Percentiles rank a stretch among this genome's conserved stretches.
Conservation (phyloP, 2,329 filamentous ascomycete genomes). For the Ophiostoma tasmaniense region DNA sequence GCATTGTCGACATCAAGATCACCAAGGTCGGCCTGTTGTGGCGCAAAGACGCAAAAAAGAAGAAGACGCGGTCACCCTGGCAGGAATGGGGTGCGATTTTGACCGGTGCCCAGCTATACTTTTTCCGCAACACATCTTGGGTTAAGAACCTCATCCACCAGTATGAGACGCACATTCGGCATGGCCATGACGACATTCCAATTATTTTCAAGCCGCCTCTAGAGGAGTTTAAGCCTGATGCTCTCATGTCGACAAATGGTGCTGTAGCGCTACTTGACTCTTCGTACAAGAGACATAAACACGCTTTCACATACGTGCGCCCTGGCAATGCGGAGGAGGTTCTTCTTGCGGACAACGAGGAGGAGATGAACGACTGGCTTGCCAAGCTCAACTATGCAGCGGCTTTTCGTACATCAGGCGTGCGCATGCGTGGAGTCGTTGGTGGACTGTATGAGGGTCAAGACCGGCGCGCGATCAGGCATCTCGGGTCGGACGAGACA, state of each 20-base stretch:
- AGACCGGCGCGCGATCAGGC: constrained; percentile 59
- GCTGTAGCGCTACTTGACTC: constrained; percentile 81
- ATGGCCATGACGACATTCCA: constrained; percentile 64
- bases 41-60: constrained; percentile 90
- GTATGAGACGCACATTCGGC: constrained; percentile 71
- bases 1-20: constrained; percentile 93
- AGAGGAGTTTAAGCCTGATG: constrained; percentile 87
- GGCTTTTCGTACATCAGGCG: constrained; percentile 83
- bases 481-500: constrained; percentile 54
- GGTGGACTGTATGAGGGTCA: constrained; percentile 82
- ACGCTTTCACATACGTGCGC: constrained; percentile 84
- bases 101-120: constrained; percentile 93
- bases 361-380: constrained; percentile 94
- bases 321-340: constrained; percentile 84
- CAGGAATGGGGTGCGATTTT: constrained; percentile 97
- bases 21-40: constrained; percentile 92
- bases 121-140: constrained; percentile 91
- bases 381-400: constrained; percentile 94
- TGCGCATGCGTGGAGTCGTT: constrained; percentile 80
- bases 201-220: constrained; percentile 87
- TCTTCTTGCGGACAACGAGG: constrained; percentile 80
- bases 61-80: constrained; percentile 91
- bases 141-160: constrained; percentile 85
- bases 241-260: constrained; percentile 84
- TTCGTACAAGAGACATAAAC: constrained; percentile 89